Percentiles rank a stretch among this genome's conserved stretches.
Evolutionary conservation across 1,139 yeast species (phyloP).

Genomic region (Saccharomyces hybrid): DNA sequence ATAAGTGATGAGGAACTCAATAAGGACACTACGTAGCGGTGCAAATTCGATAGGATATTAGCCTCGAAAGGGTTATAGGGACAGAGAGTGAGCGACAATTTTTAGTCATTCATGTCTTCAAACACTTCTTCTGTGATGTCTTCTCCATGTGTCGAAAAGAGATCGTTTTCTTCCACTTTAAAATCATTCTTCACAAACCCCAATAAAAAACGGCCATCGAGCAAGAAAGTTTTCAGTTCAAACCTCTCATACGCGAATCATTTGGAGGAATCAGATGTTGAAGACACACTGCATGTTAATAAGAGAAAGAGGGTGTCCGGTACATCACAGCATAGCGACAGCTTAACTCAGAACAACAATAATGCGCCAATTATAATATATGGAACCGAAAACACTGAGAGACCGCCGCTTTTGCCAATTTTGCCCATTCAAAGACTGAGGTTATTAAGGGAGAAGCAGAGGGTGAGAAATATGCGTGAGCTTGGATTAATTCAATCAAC

Average conservation of each 20-base stretch:
- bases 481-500: conserved; percentile 1
- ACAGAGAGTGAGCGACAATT: neutral
- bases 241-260: neutral
- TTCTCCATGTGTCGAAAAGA: conserved; percentile 6
- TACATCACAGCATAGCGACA: neutral
- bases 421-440: conserved; percentile 27
- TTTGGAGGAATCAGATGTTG: conserved; percentile 1
- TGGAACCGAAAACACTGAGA: conserved; percentile 6
- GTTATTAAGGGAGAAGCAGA: conserved; percentile 24
- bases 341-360: neutral
- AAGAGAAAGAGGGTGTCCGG: neutral
- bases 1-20: neutral
- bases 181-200: conserved; percentile 16
- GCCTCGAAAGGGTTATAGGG: neutral
- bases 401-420: conserved; percentile 29
- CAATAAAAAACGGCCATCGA: conserved; percentile 6
- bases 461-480: conserved; percentile 10
- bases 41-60: neutral
- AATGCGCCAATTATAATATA: conserved; percentile 8
- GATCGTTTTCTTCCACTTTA: conserved; percentile 26
- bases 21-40: neutral
- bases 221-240: neutral
- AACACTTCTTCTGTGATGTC: neutral
- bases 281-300: neutral
- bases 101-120: neutral